Evolutionary conservation across 2,329 filamentous ascomycete genomes (phyloP).

Genomic region (Reticulascus tulasneorum): DNA sequence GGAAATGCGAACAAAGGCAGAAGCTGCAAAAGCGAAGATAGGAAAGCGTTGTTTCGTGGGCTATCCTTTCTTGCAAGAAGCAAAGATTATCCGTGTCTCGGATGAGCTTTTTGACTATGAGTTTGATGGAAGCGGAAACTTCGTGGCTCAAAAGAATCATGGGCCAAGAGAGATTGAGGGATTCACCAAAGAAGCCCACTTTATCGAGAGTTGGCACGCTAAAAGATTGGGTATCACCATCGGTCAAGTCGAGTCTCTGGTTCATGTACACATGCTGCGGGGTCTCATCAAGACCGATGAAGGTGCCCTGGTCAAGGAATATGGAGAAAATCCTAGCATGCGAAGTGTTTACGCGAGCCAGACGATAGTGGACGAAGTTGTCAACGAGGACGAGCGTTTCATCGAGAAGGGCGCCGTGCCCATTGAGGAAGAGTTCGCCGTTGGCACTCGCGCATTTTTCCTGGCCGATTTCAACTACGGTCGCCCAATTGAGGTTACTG

Average conservation of each 20-base stretch:
- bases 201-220: constrained; percentile 83
- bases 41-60: constrained; percentile 86
- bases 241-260: constrained; percentile 79
- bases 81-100: constrained; percentile 80
- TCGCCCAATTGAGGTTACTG: constrained; percentile 76
- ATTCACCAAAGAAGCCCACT: constrained; percentile 78
- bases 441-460: constrained; percentile 82
- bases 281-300: constrained; percentile 87
- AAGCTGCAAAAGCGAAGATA: constrained; percentile 72
- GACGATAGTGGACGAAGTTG: constrained; percentile 81
- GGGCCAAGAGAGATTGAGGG: constrained; percentile 71
- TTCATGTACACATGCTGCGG: constrained; percentile 91
- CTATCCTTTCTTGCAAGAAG: constrained; percentile 93
- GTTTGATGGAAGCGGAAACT: constrained; percentile 60
- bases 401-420: constrained; percentile 84
- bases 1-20: constrained; percentile 65
- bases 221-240: constrained; percentile 87
- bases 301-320: constrained; percentile 89
- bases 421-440: constrained; percentile 86
- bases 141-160: constrained; percentile 67
- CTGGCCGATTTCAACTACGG: constrained; percentile 92
- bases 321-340: constrained; percentile 77
- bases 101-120: constrained; percentile 92
- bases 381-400: constrained; percentile 90
- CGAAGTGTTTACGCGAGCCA: constrained; percentile 91